A percentile compares a stretch with the other conserved stretches of the same genome.
Conservation (phyloP, 768 basidiomycete genomes). For the Strobilomyces dryophilus region DNA sequence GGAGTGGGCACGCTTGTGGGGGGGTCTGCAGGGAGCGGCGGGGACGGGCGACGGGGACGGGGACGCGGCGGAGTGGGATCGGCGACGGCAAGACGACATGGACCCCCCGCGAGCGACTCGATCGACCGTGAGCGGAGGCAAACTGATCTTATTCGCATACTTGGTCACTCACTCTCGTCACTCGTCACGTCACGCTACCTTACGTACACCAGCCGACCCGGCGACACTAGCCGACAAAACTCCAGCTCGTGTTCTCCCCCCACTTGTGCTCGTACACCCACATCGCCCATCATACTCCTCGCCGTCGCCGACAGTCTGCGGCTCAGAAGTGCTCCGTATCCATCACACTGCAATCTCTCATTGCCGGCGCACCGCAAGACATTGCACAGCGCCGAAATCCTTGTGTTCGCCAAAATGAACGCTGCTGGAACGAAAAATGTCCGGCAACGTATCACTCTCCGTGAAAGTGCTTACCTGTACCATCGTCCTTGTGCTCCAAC, state of each 20-base stretch:
- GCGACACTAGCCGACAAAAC: conserved; percentile 14
- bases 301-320: conserved; percentile 28
- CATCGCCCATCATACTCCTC: conserved; percentile 16
- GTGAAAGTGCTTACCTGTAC: conserved; percentile 23
- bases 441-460: background rate
- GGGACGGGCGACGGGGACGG: conserved; percentile 34
- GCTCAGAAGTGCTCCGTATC: conserved; percentile 31
- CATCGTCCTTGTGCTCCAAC: conserved; percentile 22
- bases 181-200: conserved; percentile 23
- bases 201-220: conserved; percentile 19
- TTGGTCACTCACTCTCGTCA: background rate
- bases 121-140: background rate
- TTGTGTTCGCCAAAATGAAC: conserved; percentile 30
- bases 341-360: conserved; percentile 6
- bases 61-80: conserved; percentile 50
- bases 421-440: conserved; percentile 4
- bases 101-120: background rate
- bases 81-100: conserved; percentile 44
- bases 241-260: conserved; percentile 15
- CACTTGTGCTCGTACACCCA: too few relatives aligned
- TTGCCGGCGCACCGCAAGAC: conserved; percentile 34
- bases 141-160: conserved; percentile 16
- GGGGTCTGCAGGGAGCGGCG: conserved; percentile 36
- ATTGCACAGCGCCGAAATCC: conserved; percentile 44
- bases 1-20: conserved; percentile 50